These are phyloP conservation scores for Starmerella asiatica DNA, from an alignment of 805 yeast genomes.

Conservation along the genomic window DNA sequence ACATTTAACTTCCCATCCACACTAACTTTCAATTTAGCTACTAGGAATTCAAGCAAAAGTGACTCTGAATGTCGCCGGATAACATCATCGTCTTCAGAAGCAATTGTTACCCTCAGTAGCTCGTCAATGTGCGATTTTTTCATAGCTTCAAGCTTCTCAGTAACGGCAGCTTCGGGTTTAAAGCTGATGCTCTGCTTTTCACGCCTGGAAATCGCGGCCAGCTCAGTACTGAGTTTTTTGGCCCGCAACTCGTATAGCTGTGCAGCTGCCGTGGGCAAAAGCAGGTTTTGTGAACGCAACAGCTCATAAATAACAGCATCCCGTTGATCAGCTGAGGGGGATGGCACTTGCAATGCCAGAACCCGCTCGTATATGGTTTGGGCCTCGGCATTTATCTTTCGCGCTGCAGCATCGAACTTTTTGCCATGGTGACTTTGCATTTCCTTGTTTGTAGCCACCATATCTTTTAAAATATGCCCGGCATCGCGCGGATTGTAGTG, in stretches of 20 bases:
- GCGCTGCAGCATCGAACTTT: no score
- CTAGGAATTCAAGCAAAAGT: constrained; percentile 42
- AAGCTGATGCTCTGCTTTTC: constrained; percentile 19
- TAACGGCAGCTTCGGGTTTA: constrained; percentile 9
- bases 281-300: neutral
- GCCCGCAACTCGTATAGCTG: constrained; percentile 20
- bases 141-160: constrained; percentile 34
- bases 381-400: no score
- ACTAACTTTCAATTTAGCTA: constrained; percentile 37
- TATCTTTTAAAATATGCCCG: no score
- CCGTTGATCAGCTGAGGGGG: no score
- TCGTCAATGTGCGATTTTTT: constrained; percentile 38
- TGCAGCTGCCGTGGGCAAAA: constrained; percentile 13
- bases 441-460: no score
- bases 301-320: neutral
- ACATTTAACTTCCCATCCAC: neutral
- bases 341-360: neutral
- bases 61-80: constrained; percentile 48
- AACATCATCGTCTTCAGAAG: constrained; percentile 47
- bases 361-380: no score
- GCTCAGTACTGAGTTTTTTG: constrained; percentile 19
- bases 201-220: constrained; percentile 20
- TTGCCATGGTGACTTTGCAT: no score
- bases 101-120: constrained; percentile 44
- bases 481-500: no score